Conservation (phyloP, 805 yeast genomes). For the Zygoascus tannicola region DNA sequence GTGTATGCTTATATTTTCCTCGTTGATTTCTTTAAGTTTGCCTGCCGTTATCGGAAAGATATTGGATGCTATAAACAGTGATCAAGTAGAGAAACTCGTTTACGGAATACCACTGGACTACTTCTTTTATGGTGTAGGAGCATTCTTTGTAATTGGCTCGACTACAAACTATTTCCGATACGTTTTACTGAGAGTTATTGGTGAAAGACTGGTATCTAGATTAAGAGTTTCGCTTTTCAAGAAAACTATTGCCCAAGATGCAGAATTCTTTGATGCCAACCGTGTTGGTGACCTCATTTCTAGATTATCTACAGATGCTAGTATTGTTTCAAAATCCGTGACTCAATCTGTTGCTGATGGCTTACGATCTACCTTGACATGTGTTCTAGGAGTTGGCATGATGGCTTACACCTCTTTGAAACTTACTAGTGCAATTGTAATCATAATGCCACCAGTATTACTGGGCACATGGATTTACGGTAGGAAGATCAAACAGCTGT, state of each 20-base stretch:
- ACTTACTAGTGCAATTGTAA: conserved; percentile 69
- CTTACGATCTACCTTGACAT: conserved; percentile 71
- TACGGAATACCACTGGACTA: conserved; percentile 54
- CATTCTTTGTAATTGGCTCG: conserved; percentile 64
- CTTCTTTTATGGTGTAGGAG: conserved; percentile 54
- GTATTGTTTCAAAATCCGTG: conserved; percentile 74
- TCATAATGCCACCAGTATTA: conserved; percentile 76
- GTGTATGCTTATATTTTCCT: conserved; percentile 53
- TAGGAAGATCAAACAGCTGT: conserved; percentile 58
- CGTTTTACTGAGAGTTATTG: conserved; percentile 64
- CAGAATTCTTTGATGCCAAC: conserved; percentile 81
- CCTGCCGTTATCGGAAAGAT: conserved; percentile 83
- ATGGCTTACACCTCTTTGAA: conserved; percentile 82
- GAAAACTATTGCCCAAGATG: conserved; percentile 74
- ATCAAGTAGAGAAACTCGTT: conserved; percentile 29
- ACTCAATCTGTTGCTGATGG: conserved; percentile 91
- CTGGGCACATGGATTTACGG: conserved; percentile 78
- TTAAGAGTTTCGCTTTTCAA: conserved; percentile 67
- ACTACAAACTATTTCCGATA: conserved; percentile 73
- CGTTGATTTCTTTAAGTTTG: conserved; percentile 70
- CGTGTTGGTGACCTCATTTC: conserved; percentile 89
- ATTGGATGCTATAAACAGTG: conserved; percentile 53
- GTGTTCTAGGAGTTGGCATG: conserved; percentile 81
- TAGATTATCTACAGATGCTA: conserved; percentile 78
- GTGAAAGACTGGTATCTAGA: conserved; percentile 81